Conservation (phyloP, 2,329 filamentous ascomycete genomes). For the Hymenoscyphus salicellus region DNA sequence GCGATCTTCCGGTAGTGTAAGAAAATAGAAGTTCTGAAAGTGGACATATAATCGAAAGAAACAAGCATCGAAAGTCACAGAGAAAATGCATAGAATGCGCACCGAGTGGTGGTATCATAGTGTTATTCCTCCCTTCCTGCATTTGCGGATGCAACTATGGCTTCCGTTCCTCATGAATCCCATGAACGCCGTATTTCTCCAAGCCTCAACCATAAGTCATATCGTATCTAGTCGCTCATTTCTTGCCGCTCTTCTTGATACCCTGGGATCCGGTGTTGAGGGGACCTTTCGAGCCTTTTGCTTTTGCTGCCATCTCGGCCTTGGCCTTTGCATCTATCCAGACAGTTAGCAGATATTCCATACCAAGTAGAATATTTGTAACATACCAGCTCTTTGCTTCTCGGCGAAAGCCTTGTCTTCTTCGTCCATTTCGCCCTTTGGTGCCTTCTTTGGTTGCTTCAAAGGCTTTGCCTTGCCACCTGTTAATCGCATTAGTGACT, state of each 20-base stretch:
- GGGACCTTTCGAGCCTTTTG: constrained; percentile 77
- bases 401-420: constrained; percentile 79
- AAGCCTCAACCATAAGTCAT: constrained; percentile 3
- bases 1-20: neutral
- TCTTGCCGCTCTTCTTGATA: constrained; percentile 99
- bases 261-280: constrained; percentile 80
- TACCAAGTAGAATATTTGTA: constrained; percentile 3
- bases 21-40: neutral
- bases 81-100: neutral
- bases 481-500: constrained; percentile 38
- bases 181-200: constrained; percentile 15
- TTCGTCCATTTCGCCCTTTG: constrained; percentile 75
- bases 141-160: neutral
- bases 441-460: constrained; percentile 83
- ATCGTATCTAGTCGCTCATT: constrained; percentile 48
- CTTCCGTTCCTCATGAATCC: constrained; percentile 11
- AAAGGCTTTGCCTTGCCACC: constrained; percentile 81
- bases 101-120: neutral
- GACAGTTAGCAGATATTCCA: constrained; percentile 11
- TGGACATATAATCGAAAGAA: neutral
- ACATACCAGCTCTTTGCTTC: constrained; percentile 80
- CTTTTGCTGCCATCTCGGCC: constrained; percentile 79
- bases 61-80: neutral
- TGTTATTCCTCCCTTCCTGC: constrained; percentile 2
- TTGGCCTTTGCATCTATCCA: constrained; percentile 72